Evolutionary conservation across 129 eudicot species (phyloP).

Genomic region (Apium graveolens): DNA sequence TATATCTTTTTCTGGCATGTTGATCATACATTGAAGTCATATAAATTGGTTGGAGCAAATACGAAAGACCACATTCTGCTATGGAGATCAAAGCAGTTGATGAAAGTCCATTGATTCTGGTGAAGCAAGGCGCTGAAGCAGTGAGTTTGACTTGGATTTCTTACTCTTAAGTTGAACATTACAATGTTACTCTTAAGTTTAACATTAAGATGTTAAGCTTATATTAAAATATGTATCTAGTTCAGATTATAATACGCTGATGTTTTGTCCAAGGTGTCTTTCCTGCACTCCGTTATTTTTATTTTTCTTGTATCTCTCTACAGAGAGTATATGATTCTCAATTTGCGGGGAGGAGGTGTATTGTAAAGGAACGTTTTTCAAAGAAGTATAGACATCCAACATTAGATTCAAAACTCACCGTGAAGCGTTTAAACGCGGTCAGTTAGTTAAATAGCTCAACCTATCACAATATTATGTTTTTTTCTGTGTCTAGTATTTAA

Average conservation of each 20-base stretch:
- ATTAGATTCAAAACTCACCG: conserved; percentile 79
- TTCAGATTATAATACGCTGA: neutral
- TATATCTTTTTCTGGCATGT: neutral
- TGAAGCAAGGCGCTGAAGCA: conserved; percentile 98
- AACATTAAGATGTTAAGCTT: neutral
- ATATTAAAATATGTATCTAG: conserved; percentile 3
- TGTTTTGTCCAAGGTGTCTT: neutral
- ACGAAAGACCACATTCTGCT: conserved; percentile 1
- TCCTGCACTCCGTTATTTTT: neutral
- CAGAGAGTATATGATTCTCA: conserved; percentile 85
- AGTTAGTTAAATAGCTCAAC: conserved; percentile 21
- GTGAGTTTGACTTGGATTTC: conserved; percentile 38
- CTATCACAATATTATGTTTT: neutral
- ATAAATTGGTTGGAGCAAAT: conserved; percentile 7
- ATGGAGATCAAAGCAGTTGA: conserved; percentile 60
- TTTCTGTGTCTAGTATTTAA: neutral
- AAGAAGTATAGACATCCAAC: conserved; percentile 89
- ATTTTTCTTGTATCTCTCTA: conserved; percentile 10
- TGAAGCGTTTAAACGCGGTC: conserved; percentile 84
- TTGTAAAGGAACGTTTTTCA: conserved; percentile 88
- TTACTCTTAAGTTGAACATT: neutral
- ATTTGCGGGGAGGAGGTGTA: conserved; percentile 70
- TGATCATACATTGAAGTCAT: conserved; percentile 4
- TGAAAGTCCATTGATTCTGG: conserved; percentile 45
- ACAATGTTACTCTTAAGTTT: neutral